Conservation (phyloP, 192 early-diverging fungal genomes). For the Borealophlyctis nickersoniae region DNA sequence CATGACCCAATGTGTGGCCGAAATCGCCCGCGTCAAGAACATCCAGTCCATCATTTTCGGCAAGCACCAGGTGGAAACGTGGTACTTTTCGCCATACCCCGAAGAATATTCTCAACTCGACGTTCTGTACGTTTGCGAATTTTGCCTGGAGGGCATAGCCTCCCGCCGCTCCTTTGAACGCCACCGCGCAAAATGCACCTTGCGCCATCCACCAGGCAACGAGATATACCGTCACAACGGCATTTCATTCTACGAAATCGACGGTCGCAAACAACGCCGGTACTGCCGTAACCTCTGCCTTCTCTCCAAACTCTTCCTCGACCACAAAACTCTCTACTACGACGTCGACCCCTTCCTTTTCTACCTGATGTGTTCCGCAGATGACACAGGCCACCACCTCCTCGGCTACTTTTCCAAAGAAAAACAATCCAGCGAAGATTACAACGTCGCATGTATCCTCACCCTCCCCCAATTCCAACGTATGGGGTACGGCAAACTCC, state of each 20-base stretch:
- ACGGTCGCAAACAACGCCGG: conserved; percentile 85
- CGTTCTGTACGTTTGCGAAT: conserved; percentile 92
- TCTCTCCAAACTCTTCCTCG: conserved; percentile 93
- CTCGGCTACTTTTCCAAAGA: conserved; percentile 99
- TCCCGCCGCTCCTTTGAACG: conserved; percentile 71
- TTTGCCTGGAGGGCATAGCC: conserved; percentile 83
- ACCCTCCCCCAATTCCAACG: conserved; percentile 97
- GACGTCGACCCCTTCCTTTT: conserved; percentile 98
- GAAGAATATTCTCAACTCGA: conserved; percentile 75
- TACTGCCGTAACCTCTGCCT: conserved; percentile 97
- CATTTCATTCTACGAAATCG: conserved; percentile 96
- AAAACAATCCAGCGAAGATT: conserved; percentile 93
- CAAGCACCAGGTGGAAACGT: conserved; percentile 85
- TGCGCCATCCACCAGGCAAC: conserved; percentile 97
- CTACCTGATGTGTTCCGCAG: conserved; percentile 89
- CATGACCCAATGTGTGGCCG: conserved; percentile 95
- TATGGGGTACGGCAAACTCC: conserved; percentile 88
- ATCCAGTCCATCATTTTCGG: conserved; percentile 92
- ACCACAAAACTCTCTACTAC: conserved; percentile 98
- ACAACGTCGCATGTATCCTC: conserved; percentile 98
- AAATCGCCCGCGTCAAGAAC: conserved; percentile 93
- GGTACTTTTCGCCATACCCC: conserved; percentile 99
- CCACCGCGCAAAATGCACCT: conserved; percentile 81
- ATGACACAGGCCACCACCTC: conserved; percentile 82
- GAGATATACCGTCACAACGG: conserved; percentile 93